Conservation (phyloP, 805 yeast species). For the Cyberlindnera maritima region DNA sequence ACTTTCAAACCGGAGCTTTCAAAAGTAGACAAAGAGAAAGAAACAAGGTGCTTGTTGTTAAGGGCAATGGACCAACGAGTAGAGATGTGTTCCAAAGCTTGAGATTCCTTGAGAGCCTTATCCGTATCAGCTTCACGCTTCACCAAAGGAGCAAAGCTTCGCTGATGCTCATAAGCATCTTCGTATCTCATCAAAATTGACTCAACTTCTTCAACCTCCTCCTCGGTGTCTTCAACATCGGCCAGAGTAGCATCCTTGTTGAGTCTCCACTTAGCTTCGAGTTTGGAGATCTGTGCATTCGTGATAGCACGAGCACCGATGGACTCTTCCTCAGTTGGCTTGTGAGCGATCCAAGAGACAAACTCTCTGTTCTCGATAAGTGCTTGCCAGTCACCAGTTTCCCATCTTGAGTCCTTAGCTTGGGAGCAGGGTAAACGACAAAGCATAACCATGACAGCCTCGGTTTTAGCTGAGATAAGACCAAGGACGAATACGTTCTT, state of each 20-base stretch:
- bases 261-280: conserved; percentile 81
- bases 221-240: conserved; percentile 55
- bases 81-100: conserved; percentile 66
- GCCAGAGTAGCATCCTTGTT: conserved; percentile 68
- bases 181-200: conserved; percentile 75
- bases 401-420: conserved; percentile 76
- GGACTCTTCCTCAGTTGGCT: conserved; percentile 63
- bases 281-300: conserved; percentile 60
- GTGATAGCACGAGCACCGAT: conserved; percentile 55
- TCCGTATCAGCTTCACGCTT: conserved; percentile 82
- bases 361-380: conserved; percentile 77
- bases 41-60: conserved; percentile 62
- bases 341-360: conserved; percentile 76
- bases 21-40: conserved; percentile 64
- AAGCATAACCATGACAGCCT: conserved; percentile 79
- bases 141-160: conserved; percentile 80
- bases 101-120: conserved; percentile 69
- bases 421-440: conserved; percentile 91
- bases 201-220: conserved; percentile 52
- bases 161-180: conserved; percentile 83
- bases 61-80: conserved; percentile 73
- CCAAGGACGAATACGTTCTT: conserved; percentile 80
- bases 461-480: conserved; percentile 82
- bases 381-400: conserved; percentile 83
- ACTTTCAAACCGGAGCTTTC: conserved; percentile 66